Evolutionary conservation across 1,139 yeast genomes (phyloP).

Genomic region (Hemisphaericaspora xylofermentans): DNA sequence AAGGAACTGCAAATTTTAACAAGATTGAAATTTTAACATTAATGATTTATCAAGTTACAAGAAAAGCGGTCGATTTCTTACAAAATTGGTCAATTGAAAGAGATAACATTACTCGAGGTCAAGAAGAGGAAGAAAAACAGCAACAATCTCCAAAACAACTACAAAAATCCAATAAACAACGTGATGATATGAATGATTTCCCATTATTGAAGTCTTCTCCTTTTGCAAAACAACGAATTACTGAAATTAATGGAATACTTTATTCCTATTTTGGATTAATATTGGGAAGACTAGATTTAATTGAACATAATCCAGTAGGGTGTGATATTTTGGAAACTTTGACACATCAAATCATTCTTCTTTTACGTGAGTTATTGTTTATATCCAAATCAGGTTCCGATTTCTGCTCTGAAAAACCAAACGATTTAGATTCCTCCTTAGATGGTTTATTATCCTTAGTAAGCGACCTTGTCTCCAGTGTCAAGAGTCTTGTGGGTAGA

Average conservation of each 20-base stretch:
- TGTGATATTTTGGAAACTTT: slow-evolving; percentile 65
- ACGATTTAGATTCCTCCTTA: slow-evolving; percentile 53
- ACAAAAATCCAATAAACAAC: slow-evolving; percentile 10
- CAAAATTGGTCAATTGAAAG: slow-evolving; percentile 73
- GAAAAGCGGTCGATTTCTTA: slow-evolving; percentile 70
- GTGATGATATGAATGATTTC: slow-evolving; percentile 41
- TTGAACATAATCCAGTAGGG: slow-evolving; percentile 70
- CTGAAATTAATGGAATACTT: slow-evolving; percentile 71
- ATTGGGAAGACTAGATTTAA: slow-evolving; percentile 70
- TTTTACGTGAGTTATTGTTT: slow-evolving; percentile 62
- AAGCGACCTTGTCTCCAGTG: slow-evolving; percentile 63
- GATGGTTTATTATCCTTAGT: slow-evolving; percentile 60
- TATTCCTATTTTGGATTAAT: slow-evolving; percentile 70
- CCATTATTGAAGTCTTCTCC: slow-evolving; percentile 59
- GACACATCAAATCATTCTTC: slow-evolving; percentile 64
- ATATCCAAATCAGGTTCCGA: slow-evolving; percentile 58
- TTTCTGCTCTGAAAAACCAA: slow-evolving; percentile 39
- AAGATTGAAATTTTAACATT: slow-evolving; percentile 71
- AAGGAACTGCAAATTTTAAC: slow-evolving; percentile 63
- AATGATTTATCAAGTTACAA: slow-evolving; percentile 71
- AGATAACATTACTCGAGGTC: slow-evolving; percentile 37
- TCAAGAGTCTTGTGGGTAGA: slow-evolving; percentile 59
- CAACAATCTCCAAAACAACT: neutral
- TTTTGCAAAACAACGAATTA: slow-evolving; percentile 64
- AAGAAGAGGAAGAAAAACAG: slow-evolving; percentile 6